Percentiles rank a stretch among this genome's conserved stretches.
Evolutionary conservation across 495 filamentous ascomycete species (phyloP).

Genomic region (Eremomyces bilateralis): DNA sequence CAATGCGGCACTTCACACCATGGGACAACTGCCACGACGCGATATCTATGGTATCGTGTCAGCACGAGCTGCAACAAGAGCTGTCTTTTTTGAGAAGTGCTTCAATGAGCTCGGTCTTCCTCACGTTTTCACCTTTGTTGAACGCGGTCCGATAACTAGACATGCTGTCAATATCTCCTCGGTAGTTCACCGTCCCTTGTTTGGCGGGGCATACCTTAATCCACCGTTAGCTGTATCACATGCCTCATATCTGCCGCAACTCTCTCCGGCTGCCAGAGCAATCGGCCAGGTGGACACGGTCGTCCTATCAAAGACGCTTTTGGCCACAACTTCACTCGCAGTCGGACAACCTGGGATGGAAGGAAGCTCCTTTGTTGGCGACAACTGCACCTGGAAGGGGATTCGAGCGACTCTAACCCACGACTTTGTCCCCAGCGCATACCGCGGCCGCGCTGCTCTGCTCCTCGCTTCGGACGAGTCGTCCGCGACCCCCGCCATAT

Average conservation of each 20-base stretch:
- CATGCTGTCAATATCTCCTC: constrained; percentile 46
- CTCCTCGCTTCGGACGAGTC: constrained; percentile 43
- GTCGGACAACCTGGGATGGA: constrained; percentile 1
- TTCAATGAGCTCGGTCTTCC: constrained; percentile 74
- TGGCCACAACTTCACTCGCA: not conserved
- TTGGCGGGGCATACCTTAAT: constrained; percentile 61
- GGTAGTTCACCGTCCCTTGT: constrained; percentile 41
- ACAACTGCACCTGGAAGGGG: constrained; percentile 68
- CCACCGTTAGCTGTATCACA: constrained; percentile 36
- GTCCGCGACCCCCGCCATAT: constrained; percentile 51
- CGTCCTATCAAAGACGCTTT: constrained; percentile 15
- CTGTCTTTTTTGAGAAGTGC: constrained; percentile 71
- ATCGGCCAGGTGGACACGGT: constrained; percentile 69
- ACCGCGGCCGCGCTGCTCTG: constrained; percentile 49
- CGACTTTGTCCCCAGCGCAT: constrained; percentile 64
- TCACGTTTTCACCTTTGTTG: constrained; percentile 54
- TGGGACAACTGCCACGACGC: constrained; percentile 60
- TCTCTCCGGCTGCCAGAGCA: constrained; percentile 49
- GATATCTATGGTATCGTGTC: constrained; percentile 62
- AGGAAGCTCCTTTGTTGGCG: constrained; percentile 30
- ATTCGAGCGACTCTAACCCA: constrained; percentile 59
- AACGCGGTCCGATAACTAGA: constrained; percentile 39
- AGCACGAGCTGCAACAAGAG: constrained; percentile 46
- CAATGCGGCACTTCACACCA: constrained; percentile 51
- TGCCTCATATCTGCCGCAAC: constrained; percentile 33